Evolutionary conservation across 768 basidiomycete genomes (phyloP).

Genomic region (Suillus variegatus): DNA sequence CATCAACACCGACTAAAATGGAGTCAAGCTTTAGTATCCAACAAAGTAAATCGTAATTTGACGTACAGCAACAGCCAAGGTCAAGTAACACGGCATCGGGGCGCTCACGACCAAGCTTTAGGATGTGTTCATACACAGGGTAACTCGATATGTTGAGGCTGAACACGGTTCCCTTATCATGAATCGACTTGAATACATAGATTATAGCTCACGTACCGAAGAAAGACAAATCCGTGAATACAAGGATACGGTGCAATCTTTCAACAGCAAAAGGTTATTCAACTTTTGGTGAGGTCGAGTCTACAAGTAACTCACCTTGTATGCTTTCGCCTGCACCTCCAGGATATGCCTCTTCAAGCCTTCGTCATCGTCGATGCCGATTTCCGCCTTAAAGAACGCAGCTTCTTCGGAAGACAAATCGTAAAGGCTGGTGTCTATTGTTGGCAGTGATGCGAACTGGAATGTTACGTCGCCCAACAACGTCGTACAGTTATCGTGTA

Average conservation of each 20-base stretch:
- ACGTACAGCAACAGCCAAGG: slow-evolving; percentile 47
- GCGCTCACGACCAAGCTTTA: slow-evolving; percentile 39
- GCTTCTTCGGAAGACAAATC: slow-evolving; percentile 7
- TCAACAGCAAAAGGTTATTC: neutral
- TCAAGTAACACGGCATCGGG: slow-evolving; percentile 42
- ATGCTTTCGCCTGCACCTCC: slow-evolving; percentile 28
- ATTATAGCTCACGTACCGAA: slow-evolving; percentile 14
- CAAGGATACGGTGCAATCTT: slow-evolving; percentile 23
- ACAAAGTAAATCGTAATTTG: neutral
- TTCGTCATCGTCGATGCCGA: slow-evolving; percentile 27
- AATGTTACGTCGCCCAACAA: neutral
- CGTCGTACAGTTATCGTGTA: neutral
- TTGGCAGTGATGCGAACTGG: neutral
- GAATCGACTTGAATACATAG: neutral
- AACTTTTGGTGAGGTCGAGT: neutral
- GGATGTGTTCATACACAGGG: slow-evolving; percentile 23
- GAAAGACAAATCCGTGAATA: slow-evolving; percentile 27
- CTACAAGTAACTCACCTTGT: slow-evolving; percentile 16
- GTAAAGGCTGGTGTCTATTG: neutral
- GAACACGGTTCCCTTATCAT: neutral
- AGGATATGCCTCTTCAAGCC: slow-evolving; percentile 28
- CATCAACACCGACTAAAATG: slow-evolving; percentile 31
- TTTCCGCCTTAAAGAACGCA: slow-evolving; percentile 25
- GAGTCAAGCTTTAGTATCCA: neutral
- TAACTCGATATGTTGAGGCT: neutral